A percentile compares a stretch with the other conserved stretches of the same genome.
Conservation (phyloP, 108 stramenopile genomes). For the Phaeodactylum tricornutum region DNA sequence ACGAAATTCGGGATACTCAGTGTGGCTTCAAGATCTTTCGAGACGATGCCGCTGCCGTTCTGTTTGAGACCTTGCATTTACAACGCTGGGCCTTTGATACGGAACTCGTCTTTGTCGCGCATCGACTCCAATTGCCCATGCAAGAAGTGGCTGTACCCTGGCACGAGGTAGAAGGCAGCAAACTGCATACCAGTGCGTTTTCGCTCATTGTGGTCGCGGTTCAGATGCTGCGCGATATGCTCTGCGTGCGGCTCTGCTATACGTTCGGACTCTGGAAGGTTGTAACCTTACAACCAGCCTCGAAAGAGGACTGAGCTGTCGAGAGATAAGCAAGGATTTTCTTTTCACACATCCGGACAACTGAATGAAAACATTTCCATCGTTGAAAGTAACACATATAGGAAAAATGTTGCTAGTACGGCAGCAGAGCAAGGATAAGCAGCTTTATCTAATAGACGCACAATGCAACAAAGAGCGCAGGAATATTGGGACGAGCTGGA, state of each 20-base stretch:
- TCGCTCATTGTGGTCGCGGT: constrained; percentile 44
- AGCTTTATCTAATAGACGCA: no score
- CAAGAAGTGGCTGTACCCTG: constrained; percentile 71
- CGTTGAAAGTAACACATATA: not conserved
- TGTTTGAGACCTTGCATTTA: constrained; percentile 55
- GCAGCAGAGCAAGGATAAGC: no score
- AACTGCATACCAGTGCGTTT: constrained; percentile 55
- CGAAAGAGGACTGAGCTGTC: not conserved
- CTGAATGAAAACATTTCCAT: not conserved
- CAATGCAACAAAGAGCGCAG: no score
- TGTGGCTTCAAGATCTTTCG: constrained; percentile 80
- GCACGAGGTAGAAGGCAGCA: constrained; percentile 77
- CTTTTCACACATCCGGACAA: not conserved
- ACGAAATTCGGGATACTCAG: constrained; percentile 67
- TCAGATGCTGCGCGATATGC: constrained; percentile 78
- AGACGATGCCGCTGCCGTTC: constrained; percentile 20
- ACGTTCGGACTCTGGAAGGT: constrained; percentile 52
- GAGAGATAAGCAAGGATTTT: not conserved
- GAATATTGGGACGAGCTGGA: no score
- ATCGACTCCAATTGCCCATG: constrained; percentile 24
- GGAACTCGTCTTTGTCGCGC: constrained; percentile 56
- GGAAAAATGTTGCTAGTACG: not conserved
- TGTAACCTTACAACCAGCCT: not conserved
- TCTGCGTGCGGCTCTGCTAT: constrained; percentile 76
- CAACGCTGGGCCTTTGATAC: constrained; percentile 73